These are phyloP conservation scores for Tolypocladium album DNA, from an alignment of 2,329 filamentous ascomycete genomes.

Conservation along the genomic window DNA sequence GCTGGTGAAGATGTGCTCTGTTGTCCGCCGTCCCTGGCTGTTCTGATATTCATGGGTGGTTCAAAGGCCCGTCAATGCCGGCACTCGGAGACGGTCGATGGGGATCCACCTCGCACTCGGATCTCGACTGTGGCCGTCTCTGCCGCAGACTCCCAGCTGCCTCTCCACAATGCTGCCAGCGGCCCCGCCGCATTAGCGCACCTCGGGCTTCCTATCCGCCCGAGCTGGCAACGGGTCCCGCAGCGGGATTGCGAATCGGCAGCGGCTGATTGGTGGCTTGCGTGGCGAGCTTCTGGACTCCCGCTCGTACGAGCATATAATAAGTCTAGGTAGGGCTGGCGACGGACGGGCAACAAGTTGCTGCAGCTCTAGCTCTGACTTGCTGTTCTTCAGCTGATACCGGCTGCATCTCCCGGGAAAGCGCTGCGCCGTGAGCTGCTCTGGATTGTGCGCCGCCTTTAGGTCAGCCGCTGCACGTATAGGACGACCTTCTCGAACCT, in stretches of 20 bases:
- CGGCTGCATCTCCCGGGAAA: background rate
- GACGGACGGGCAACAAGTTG: background rate
- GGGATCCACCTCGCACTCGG: background rate
- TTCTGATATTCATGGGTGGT: too few species aligned
- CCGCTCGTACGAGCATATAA: background rate
- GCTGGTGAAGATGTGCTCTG: background rate
- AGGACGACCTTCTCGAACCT: background rate
- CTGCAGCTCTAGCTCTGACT: background rate
- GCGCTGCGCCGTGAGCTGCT: background rate
- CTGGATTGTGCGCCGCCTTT: background rate
- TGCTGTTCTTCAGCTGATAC: background rate
- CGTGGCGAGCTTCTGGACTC: too few species aligned
- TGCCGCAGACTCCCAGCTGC: background rate
- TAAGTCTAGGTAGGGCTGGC: background rate
- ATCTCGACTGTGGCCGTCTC: background rate
- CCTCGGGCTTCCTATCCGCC: background rate
- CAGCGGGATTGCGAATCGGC: background rate
- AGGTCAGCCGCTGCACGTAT: background rate
- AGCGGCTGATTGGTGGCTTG: background rate
- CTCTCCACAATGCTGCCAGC: background rate
- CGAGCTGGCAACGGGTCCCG: background rate
- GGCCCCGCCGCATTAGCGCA: background rate
- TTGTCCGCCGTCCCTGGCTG: too few species aligned
- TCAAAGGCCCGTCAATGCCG: background rate
- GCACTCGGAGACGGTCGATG: background rate